A percentile compares a stretch with the other conserved stretches of the same genome.
These are phyloP conservation scores for Trapa incisa DNA, from an alignment of 345 rosid species.

Conservation along the genomic window DNA sequence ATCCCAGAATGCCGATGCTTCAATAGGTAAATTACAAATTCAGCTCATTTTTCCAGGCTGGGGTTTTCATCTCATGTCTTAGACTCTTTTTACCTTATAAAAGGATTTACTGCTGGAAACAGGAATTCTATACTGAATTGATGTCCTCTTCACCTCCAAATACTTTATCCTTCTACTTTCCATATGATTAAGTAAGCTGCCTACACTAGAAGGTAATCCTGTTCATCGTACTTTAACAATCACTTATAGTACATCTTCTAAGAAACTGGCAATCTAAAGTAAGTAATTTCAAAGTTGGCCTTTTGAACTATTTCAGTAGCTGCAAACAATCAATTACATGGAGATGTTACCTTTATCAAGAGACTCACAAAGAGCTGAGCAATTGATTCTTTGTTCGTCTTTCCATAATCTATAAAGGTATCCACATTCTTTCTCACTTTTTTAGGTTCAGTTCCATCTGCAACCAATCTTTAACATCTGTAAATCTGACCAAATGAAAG, in stretches of 20 bases:
- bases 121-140: not conserved
- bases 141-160: not conserved
- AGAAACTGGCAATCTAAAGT: not conserved
- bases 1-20: not conserved
- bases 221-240: not conserved
- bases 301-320: not conserved
- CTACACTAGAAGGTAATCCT: not conserved
- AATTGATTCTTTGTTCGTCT: slow-evolving; percentile 28
- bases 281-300: not conserved
- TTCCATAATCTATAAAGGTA: slow-evolving; percentile 33
- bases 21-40: not conserved
- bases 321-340: not conserved
- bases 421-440: slow-evolving; percentile 19
- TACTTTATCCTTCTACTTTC: not conserved
- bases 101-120: not conserved
- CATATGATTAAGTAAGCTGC: not conserved
- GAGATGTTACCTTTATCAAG: slow-evolving; percentile 18
- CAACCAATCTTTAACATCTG: slow-evolving; percentile 1
- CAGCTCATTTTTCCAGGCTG: not conserved
- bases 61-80: not conserved
- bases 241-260: not conserved
- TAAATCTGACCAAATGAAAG: not conserved
- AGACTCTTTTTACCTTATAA: not conserved
- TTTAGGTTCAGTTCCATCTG: slow-evolving; percentile 36
- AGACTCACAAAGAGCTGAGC: slow-evolving; percentile 21